These are phyloP conservation scores for Moesziomyces antarcticus DNA, from an alignment of 1,284 basidiomycete genomes.

Conservation along the genomic window DNA sequence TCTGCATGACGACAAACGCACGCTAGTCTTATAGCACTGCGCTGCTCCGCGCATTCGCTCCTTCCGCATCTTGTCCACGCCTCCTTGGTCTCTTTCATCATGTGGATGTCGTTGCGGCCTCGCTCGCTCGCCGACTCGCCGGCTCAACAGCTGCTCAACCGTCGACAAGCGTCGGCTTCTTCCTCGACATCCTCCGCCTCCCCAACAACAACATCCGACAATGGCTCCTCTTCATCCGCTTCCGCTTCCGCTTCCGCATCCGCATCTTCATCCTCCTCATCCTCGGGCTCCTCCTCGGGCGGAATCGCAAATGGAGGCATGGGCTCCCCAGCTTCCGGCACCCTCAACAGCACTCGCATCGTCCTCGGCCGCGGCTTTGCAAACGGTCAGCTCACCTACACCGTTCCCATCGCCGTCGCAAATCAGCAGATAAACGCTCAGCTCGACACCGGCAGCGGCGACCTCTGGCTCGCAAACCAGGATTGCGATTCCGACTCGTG, in stretches of 20 bases:
- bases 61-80: too few species aligned
- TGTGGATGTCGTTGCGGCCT: slow-evolving; percentile 1
- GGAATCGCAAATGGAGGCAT: slow-evolving; percentile 6
- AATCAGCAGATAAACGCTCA: slow-evolving; percentile 52
- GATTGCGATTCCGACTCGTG: slow-evolving; percentile 50
- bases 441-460: slow-evolving; percentile 58
- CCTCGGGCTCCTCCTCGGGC: slow-evolving; percentile 3
- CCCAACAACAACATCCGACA: slow-evolving; percentile 1
- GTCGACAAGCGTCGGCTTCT: slow-evolving; percentile 26
- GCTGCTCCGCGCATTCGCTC: background rate
- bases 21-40: slow-evolving; percentile 1
- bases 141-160: background rate
- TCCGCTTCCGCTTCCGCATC: background rate
- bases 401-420: slow-evolving; percentile 45
- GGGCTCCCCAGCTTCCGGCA: slow-evolving; percentile 32
- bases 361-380: slow-evolving; percentile 43
- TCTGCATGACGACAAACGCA: slow-evolving; percentile 13
- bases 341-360: slow-evolving; percentile 50
- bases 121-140: slow-evolving; percentile 7
- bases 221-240: slow-evolving; percentile 3
- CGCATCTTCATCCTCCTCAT: slow-evolving; percentile 9
- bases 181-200: slow-evolving; percentile 8
- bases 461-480: slow-evolving; percentile 58
- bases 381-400: slow-evolving; percentile 57
- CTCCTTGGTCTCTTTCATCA: too few species aligned